Conservation (phyloP, 2,329 filamentous ascomycete genomes). For the Sporothrix protearum region DNA sequence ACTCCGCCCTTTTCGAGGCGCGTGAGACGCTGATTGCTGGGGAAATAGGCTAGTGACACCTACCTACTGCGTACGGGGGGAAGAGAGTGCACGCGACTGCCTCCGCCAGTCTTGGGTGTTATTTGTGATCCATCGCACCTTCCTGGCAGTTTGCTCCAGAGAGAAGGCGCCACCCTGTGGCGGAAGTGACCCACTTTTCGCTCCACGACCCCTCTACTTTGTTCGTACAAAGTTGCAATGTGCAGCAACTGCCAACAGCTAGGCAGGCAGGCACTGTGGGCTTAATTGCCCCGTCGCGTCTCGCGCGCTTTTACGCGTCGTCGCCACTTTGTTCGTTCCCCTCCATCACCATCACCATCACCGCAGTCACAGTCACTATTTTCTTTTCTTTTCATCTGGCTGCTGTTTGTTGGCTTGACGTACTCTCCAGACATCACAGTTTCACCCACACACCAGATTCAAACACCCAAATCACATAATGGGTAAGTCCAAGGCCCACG, state of each 20-base stretch:
- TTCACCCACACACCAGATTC: too few species aligned
- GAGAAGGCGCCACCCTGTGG: conserved; percentile 21
- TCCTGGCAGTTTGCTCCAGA: not conserved
- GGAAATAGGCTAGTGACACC: conserved; percentile 2
- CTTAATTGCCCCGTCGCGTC: conserved; percentile 25
- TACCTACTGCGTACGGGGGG: not conserved
- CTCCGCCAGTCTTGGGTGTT: not conserved
- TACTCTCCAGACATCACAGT: not conserved
- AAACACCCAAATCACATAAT: not conserved
- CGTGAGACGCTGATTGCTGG: not conserved
- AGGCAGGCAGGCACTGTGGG: not conserved
- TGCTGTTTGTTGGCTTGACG: not conserved
- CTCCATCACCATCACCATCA: not conserved
- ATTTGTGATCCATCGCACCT: conserved; percentile 3
- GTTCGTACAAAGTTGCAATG: not conserved
- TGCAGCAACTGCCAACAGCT: not conserved
- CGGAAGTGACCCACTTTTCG: conserved; percentile 13
- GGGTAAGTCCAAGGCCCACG: not conserved
- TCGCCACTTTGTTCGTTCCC: conserved; percentile 3
- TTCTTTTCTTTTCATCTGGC: not conserved
- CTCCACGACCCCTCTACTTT: conserved; percentile 10
- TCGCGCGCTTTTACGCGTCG: conserved; percentile 20
- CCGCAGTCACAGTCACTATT: not conserved
- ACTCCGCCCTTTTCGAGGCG: not conserved
- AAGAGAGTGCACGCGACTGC: not conserved